Evolutionary conservation across 768 basidiomycete species (phyloP), one percentile per base, ranked within the genome.

Genomic region (Trametes punicea): DNA sequence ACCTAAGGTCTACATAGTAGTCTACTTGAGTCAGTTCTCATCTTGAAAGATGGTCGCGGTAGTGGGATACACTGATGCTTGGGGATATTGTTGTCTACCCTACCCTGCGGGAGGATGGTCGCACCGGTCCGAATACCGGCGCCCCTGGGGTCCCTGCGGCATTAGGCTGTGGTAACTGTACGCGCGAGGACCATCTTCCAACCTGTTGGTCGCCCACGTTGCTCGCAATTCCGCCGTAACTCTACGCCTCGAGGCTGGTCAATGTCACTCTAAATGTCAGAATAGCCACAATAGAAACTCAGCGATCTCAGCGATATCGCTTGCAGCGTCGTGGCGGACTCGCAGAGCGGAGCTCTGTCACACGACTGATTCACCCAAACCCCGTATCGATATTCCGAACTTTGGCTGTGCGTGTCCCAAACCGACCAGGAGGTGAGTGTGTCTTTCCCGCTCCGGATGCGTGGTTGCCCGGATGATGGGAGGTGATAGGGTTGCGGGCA

Each of bases 361-460:
- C 23, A 46, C 56, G 49, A 41, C 56, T n/a, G 5, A 31, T 10
- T 27, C 34, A 51, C 47, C 25, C 42, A 44, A 33, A 18, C 15
- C 6, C 45, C 50, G 45, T 34, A 57, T 57, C 56, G 50, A 57
- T 51, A 57, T 33, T 47, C 56, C 50, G 56, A 39, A n/a, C 26
- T 57, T 38, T 45, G 49, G 56, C 56, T 46, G 56, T 57, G 56
- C 56, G 46, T 34, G n/a, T 38, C 41, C 23, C 41, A 42, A 46
- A 33, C 55, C 33, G 55, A 6, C 11, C 45, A 51, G n/a, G n/a
- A n/a, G 56, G 50, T 57, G 56, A 51, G 56, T 51, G 56, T 40
- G 40, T 25, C 26, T 39, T 56, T 46, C 52, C 31, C 49, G 44
- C 46, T 46, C 56, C 45, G 56, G 50, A 46, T 23, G 44, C 16